Percentiles rank a stretch among this genome's conserved stretches.
phyloP scores from a whole-genome alignment of 2,329 filamentous ascomycete genomes.

The Exophiala calicioides region DNA sequence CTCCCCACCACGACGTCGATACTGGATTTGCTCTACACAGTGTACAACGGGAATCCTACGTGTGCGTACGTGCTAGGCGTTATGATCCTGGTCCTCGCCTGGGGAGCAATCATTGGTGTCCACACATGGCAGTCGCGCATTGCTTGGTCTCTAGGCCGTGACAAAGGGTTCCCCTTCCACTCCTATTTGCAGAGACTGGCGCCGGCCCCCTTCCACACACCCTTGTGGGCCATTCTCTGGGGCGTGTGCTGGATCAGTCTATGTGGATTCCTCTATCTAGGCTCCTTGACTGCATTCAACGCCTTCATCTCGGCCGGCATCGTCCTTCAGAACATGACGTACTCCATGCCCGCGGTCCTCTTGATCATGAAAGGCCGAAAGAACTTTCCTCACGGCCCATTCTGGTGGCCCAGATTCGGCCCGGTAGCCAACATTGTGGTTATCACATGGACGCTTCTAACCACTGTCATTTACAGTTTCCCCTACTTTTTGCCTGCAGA shows the following conservation, averaged over 20 bases:
- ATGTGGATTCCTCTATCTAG: conserved; percentile 46
- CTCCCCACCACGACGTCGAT: conserved; percentile 37
- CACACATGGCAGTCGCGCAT: conserved; percentile 6
- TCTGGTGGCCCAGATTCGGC: conserved; percentile 49
- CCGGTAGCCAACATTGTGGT: conserved; percentile 47
- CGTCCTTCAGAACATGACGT: conserved; percentile 49
- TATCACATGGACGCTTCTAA: conserved; percentile 51
- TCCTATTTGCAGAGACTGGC: not conserved
- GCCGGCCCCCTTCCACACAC: not conserved
- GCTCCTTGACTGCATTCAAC: conserved; percentile 48
- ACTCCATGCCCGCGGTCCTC: conserved; percentile 48
- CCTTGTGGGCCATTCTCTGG: conserved; percentile 3
- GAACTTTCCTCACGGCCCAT: conserved; percentile 49
- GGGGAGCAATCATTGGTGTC: not conserved
- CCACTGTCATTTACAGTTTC: conserved; percentile 52
- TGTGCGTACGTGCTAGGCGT: not conserved
- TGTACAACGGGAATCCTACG: not conserved
- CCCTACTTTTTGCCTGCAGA: conserved; percentile 41
- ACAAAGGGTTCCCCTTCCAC: conserved; percentile 3
- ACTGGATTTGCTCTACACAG: not conserved
- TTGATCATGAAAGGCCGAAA: conserved; percentile 48
- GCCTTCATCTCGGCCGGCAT: conserved; percentile 58
- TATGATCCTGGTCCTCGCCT: not conserved
- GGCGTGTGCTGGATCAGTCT: conserved; percentile 35
- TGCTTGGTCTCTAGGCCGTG: conserved; percentile 2